These are phyloP conservation scores for Zygosaccharomyces siamensis DNA, from an alignment of 805 yeast genomes.

Conservation along the genomic window DNA sequence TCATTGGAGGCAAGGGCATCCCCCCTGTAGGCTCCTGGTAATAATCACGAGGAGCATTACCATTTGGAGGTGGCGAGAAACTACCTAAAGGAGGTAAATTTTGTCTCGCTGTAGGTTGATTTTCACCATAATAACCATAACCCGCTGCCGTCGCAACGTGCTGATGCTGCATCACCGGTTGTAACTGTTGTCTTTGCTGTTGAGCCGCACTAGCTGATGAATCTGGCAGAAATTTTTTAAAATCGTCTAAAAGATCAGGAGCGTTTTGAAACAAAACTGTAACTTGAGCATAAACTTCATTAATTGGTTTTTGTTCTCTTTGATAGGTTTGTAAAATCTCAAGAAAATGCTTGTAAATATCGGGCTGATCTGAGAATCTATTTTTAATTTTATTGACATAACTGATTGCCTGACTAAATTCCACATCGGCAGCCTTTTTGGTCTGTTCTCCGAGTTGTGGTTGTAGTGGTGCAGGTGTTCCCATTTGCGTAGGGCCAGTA, in stretches of 20 bases:
- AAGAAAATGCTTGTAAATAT: conserved; percentile 87
- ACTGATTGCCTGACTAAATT: conserved; percentile 93
- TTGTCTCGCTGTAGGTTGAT: conserved; percentile 16
- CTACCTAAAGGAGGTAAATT: conserved; percentile 38
- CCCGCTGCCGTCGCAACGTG: conserved; percentile 1
- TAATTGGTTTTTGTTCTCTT: conserved; percentile 90
- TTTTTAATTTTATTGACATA: conserved; percentile 96
- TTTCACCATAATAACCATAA: conserved; percentile 15
- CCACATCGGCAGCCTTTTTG: conserved; percentile 60
- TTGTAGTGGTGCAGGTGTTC: conserved; percentile 1
- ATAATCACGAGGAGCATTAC: conserved; percentile 19
- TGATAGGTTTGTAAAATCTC: conserved; percentile 96
- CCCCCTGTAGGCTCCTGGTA: conserved; percentile 19
- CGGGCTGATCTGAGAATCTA: conserved; percentile 89
- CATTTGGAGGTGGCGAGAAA: conserved; percentile 36
- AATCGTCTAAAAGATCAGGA: conserved; percentile 91
- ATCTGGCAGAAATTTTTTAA: conserved; percentile 92
- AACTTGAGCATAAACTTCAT: conserved; percentile 92
- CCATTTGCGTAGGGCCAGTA: conserved; percentile 8
- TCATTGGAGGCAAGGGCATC: conserved; percentile 27
- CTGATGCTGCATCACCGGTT: conserved; percentile 10
- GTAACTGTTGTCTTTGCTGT: conserved; percentile 22
- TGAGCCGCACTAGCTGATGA: conserved; percentile 27
- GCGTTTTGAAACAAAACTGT: conserved; percentile 84
- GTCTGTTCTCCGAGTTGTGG: conserved; percentile 9